phyloP scores from a whole-genome alignment of 257 asterid genomes.

The Nicotiana undulata region DNA sequence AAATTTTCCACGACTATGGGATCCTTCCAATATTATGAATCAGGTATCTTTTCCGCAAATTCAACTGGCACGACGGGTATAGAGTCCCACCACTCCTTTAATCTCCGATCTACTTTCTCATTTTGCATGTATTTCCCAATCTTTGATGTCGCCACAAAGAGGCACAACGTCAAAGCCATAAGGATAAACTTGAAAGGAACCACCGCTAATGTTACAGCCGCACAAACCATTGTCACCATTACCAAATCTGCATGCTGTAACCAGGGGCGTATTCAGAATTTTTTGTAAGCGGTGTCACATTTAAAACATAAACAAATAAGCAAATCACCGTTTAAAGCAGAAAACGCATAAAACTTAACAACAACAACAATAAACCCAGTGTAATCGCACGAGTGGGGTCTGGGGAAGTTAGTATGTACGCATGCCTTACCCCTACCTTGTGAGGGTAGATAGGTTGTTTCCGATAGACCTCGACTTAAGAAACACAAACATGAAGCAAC shows the following conservation, averaged over 20 bases:
- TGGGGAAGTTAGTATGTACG: too few relatives aligned
- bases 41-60: conserved; percentile 17
- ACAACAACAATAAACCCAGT: too few relatives aligned
- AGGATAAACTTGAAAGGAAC: conserved; percentile 59
- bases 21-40: neutral
- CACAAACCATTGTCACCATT: conserved; percentile 30
- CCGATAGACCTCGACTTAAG: too few relatives aligned
- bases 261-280: too few relatives aligned
- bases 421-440: too few relatives aligned
- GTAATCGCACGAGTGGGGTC: too few relatives aligned
- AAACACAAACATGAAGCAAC: too few relatives aligned
- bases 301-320: too few relatives aligned
- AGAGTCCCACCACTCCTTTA: conserved; percentile 93
- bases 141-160: conserved; percentile 35
- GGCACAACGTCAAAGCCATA: conserved; percentile 26
- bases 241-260: conserved; percentile 66
- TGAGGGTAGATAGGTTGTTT: too few relatives aligned
- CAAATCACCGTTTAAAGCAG: too few relatives aligned
- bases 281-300: too few relatives aligned
- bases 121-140: conserved; percentile 36
- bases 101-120: conserved; percentile 57
- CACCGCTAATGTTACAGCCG: conserved; percentile 38
- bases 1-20: neutral
- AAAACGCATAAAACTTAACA: too few relatives aligned
- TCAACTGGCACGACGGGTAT: conserved; percentile 68